phyloP scores from a whole-genome alignment of 164 flowering plant species.

The Vitis amurensis region DNA sequence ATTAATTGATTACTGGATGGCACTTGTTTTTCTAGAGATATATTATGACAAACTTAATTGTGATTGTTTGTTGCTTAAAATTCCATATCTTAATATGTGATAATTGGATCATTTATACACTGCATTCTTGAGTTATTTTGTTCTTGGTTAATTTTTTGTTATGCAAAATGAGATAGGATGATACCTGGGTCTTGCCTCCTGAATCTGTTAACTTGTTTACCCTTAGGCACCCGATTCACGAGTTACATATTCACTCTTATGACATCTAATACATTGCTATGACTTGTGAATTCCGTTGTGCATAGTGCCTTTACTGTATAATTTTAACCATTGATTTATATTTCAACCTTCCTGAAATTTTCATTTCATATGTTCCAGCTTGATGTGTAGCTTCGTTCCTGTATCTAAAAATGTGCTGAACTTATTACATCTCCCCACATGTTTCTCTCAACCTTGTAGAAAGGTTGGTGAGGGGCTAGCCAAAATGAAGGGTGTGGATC shows the following conservation, averaged over 20 bases:
- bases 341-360: neutral
- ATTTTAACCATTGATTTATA: neutral
- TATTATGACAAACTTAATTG: neutral
- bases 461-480: constrained; percentile 9
- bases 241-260: neutral
- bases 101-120: neutral
- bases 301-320: too few species aligned
- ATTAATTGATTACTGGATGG: neutral
- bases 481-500: neutral
- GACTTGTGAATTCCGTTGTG: too few species aligned
- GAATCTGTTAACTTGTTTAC: neutral
- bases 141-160: neutral
- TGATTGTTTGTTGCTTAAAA: neutral
- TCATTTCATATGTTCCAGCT: constrained; percentile 13
- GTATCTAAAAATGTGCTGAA: neutral
- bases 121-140: neutral
- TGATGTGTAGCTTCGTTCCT: constrained; percentile 8
- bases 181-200: neutral
- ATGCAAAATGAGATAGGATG: neutral
- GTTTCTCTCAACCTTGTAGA: neutral
- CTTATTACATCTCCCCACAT: neutral
- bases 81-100: neutral
- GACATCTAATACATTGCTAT: neutral
- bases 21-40: neutral
- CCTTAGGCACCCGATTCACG: neutral